Evolutionary conservation across 2,329 filamentous ascomycete species (phyloP).

Genomic region (Plectosphaerella plurivora): DNA sequence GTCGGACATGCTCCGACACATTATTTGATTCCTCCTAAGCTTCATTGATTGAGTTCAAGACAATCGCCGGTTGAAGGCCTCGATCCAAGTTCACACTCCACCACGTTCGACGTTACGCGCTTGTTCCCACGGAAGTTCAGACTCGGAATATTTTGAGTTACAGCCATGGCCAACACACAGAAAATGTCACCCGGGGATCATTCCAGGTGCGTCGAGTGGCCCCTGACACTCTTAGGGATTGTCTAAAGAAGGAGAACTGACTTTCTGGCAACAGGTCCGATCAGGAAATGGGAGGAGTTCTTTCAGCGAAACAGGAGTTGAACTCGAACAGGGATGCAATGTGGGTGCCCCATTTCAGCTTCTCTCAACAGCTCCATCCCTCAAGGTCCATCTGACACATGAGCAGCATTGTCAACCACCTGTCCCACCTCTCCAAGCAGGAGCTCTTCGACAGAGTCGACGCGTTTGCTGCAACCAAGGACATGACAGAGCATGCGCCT

Average conservation of each 20-base stretch:
- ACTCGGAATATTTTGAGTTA: neutral
- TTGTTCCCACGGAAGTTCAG: too few species aligned
- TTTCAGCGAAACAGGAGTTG: neutral
- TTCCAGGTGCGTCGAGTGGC: neutral
- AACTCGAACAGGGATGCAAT: neutral
- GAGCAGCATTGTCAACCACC: constrained; percentile 34
- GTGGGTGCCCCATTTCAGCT: neutral
- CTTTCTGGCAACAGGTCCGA: neutral
- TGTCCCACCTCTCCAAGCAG: constrained; percentile 46
- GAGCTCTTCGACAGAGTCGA: constrained; percentile 50
- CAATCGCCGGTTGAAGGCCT: too few species aligned
- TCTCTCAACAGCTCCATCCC: too few species aligned
- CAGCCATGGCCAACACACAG: neutral
- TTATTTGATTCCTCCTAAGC: too few species aligned
- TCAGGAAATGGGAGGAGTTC: neutral
- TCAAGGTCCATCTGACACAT: neutral
- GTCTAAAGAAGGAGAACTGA: neutral
- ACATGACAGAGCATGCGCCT: constrained; percentile 38
- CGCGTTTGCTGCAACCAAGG: constrained; percentile 44
- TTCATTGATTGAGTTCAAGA: too few species aligned
- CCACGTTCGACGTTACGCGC: too few species aligned
- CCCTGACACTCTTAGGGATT: neutral
- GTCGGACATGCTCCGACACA: too few species aligned
- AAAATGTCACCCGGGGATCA: neutral
- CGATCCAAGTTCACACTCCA: too few species aligned